Evolutionary conservation across 2,329 filamentous ascomycete genomes (phyloP).

Genomic region (Ophiostoma quercus): DNA sequence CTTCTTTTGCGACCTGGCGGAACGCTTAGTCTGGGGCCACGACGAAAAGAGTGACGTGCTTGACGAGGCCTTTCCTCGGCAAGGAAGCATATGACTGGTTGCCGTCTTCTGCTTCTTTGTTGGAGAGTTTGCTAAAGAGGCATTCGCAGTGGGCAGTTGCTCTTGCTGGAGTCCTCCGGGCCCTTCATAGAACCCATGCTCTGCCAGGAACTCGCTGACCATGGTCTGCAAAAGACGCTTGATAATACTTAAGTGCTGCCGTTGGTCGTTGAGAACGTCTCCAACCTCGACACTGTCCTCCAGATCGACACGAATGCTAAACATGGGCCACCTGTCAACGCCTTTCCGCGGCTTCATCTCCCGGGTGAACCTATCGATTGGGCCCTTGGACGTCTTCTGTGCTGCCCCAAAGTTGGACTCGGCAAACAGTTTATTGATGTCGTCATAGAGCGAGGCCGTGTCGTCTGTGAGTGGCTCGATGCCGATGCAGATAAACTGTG

Average conservation of each 20-base stretch:
- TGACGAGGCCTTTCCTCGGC: background rate
- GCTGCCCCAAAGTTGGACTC: constrained; percentile 69
- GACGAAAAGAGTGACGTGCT: constrained; percentile 12
- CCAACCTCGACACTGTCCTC: constrained; percentile 32
- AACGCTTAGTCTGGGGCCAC: constrained; percentile 22
- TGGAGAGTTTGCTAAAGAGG: background rate
- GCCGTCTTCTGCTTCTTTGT: background rate
- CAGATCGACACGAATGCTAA: constrained; percentile 64
- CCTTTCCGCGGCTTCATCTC: constrained; percentile 47
- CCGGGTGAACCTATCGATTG: constrained; percentile 38
- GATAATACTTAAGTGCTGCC: constrained; percentile 50
- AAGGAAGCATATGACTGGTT: background rate
- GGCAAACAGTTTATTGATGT: constrained; percentile 71
- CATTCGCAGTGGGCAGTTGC: background rate
- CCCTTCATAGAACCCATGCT: constrained; percentile 62
- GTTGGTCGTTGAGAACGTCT: constrained; percentile 43
- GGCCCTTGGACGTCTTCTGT: background rate
- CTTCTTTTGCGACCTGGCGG: background rate
- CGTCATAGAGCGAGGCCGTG: constrained; percentile 61
- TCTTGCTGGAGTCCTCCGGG: background rate
- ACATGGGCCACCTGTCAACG: constrained; percentile 83
- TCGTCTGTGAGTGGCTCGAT: constrained; percentile 57
- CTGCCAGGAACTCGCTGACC: constrained; percentile 67
- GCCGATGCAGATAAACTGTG: constrained; percentile 79
- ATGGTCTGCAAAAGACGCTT: constrained; percentile 63